Percentiles rank a stretch among this genome's conserved stretches.
Evolutionary conservation across 331 rosid genomes (phyloP).

Genomic region (Cydonia oblonga): DNA sequence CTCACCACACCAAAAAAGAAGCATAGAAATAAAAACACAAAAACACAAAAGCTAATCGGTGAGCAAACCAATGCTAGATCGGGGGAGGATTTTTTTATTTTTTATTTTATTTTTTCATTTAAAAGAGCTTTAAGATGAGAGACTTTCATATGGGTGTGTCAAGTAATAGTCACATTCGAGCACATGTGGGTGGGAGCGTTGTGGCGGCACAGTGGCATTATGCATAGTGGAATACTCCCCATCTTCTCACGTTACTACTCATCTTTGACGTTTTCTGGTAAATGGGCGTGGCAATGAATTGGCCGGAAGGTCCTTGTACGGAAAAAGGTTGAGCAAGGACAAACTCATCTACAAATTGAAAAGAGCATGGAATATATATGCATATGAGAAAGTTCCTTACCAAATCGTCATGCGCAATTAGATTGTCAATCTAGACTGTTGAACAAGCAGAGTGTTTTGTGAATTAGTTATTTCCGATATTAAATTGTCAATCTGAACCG

Average conservation of each 20-base stretch:
- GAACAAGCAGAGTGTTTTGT: background rate
- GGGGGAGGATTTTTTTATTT: too few relatives aligned
- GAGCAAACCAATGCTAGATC: too few relatives aligned
- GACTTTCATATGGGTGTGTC: background rate
- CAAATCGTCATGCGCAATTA: background rate
- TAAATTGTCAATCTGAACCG: background rate
- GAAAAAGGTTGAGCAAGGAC: background rate
- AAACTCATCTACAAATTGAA: background rate
- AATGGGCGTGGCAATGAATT: constrained; percentile 16
- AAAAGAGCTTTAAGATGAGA: too few relatives aligned
- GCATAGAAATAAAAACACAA: too few relatives aligned
- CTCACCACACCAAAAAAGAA: too few relatives aligned
- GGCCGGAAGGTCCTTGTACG: background rate
- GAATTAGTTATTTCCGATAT: background rate
- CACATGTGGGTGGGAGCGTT: constrained; percentile 12
- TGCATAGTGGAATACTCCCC: constrained; percentile 9
- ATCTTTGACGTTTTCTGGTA: constrained; percentile 6
- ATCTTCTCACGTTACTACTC: constrained; percentile 12
- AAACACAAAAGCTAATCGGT: too few relatives aligned
- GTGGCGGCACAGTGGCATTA: background rate
- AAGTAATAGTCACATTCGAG: constrained; percentile 16
- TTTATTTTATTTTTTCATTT: too few relatives aligned
- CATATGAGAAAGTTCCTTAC: background rate
- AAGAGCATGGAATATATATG: background rate
- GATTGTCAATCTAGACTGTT: background rate